Evolutionary conservation across 805 yeast genomes (phyloP).

Genomic region (Barnettozyma salicaria): DNA sequence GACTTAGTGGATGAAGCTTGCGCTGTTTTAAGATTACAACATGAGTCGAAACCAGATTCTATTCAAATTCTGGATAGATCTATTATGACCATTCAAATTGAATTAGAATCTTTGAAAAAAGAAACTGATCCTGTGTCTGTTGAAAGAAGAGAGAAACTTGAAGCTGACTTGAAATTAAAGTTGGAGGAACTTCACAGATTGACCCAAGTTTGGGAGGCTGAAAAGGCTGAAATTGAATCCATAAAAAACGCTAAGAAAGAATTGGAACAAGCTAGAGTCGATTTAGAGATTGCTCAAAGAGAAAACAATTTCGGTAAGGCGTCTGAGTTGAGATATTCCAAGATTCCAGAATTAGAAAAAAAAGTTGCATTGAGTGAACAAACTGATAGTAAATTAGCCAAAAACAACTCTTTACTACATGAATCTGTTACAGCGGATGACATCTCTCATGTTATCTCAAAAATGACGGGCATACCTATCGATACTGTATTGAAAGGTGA

Average conservation of each 20-base stretch:
- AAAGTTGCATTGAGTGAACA: conserved; percentile 44
- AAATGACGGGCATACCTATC: conserved; percentile 95
- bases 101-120: conserved; percentile 86
- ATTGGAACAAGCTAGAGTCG: conserved; percentile 77
- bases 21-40: conserved; percentile 88
- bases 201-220: conserved; percentile 83
- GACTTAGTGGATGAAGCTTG: conserved; percentile 97
- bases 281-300: conserved; percentile 76
- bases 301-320: conserved; percentile 84
- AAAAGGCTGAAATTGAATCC: conserved; percentile 66
- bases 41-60: conserved; percentile 95
- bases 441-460: conserved; percentile 84
- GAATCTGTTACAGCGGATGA: conserved; percentile 94
- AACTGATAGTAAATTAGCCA: conserved; percentile 22
- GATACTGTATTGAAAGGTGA: conserved; percentile 90
- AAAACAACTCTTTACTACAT: conserved; percentile 48
- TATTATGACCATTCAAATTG: conserved; percentile 91
- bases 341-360: conserved; percentile 72
- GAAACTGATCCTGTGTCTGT: conserved; percentile 82
- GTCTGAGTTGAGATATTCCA: conserved; percentile 81
- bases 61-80: conserved; percentile 83
- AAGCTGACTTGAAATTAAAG: conserved; percentile 58
- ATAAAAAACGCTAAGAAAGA: conserved; percentile 77
- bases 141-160: conserved; percentile 72
- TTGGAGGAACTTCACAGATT: conserved; percentile 61